Evolutionary conservation across 2,329 filamentous ascomycete genomes (phyloP).

Genomic region (Massarina eburnea): DNA sequence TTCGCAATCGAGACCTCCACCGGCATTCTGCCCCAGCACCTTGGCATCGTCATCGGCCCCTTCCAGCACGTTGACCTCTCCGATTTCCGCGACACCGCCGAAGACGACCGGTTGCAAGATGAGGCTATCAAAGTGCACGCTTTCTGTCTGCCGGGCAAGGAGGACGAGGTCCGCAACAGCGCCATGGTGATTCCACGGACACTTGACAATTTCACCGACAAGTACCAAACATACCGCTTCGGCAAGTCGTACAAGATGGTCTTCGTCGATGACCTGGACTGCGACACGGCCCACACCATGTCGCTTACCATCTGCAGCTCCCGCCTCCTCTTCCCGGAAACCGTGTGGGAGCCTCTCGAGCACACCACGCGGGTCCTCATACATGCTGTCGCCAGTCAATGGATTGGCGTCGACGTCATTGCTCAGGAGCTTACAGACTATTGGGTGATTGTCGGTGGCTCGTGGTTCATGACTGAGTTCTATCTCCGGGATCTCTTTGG

Average conservation of each 20-base stretch:
- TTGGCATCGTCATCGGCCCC: slow-evolving; percentile 91
- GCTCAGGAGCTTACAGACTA: slow-evolving; percentile 77
- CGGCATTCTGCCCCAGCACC: slow-evolving; percentile 75
- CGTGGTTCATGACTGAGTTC: slow-evolving; percentile 92
- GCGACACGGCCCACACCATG: slow-evolving; percentile 74
- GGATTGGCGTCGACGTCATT: slow-evolving; percentile 91
- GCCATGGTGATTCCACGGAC: slow-evolving; percentile 80
- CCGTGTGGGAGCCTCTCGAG: slow-evolving; percentile 82
- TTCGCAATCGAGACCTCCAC: slow-evolving; percentile 69
- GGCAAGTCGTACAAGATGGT: slow-evolving; percentile 82
- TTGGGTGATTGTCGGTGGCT: slow-evolving; percentile 87
- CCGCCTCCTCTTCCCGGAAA: slow-evolving; percentile 78
- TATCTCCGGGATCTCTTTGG: slow-evolving; percentile 90
- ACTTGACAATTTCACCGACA: slow-evolving; percentile 87
- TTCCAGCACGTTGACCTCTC: slow-evolving; percentile 92
- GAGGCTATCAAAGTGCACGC: slow-evolving; percentile 88
- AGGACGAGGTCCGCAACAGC: slow-evolving; percentile 81
- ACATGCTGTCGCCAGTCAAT: slow-evolving; percentile 85
- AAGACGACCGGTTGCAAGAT: slow-evolving; percentile 85
- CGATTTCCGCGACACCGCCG: slow-evolving; percentile 84
- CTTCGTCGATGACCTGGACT: slow-evolving; percentile 86
- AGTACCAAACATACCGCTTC: slow-evolving; percentile 88
- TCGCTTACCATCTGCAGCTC: slow-evolving; percentile 87
- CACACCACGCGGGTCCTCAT: slow-evolving; percentile 79
- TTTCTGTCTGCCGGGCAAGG: slow-evolving; percentile 84